phyloP scores from a whole-genome alignment of 2,329 filamentous ascomycete genomes.

The Fusarium mangiferae region DNA sequence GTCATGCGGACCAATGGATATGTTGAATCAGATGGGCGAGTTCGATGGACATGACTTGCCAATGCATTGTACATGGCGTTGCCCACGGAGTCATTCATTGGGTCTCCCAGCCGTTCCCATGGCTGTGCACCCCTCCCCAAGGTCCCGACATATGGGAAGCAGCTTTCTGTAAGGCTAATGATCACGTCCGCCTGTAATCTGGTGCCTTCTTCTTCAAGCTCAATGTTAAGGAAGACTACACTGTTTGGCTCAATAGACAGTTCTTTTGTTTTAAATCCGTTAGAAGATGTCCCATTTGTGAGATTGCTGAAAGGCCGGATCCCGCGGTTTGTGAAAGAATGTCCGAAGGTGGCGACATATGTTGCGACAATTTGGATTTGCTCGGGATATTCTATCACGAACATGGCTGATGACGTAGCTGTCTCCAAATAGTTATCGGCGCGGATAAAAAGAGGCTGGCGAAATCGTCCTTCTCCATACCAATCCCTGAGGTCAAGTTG shows the following conservation, averaged over 20 bases:
- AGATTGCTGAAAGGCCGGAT: accelerated
- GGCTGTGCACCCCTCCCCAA: accelerated
- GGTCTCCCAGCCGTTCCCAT: not conserved
- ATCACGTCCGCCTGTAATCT: accelerated
- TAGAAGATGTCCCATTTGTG: accelerated
- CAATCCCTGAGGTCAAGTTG: not conserved
- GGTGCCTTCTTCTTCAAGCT: not conserved
- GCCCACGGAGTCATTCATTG: accelerated
- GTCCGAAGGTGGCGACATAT: not conserved
- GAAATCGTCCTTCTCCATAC: not conserved
- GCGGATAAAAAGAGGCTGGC: not conserved
- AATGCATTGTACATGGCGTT: not conserved
- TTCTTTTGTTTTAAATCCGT: accelerated
- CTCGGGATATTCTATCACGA: not conserved
- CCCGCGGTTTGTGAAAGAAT: accelerated
- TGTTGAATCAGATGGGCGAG: not conserved
- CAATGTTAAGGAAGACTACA: not conserved
- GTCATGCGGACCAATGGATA: not conserved
- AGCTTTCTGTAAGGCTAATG: not conserved
- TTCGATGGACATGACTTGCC: not conserved
- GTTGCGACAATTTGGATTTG: not conserved
- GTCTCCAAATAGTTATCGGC: not conserved
- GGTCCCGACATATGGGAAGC: accelerated
- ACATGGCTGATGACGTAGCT: accelerated
- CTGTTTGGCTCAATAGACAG: not conserved